Evolutionary conservation across 2,329 filamentous ascomycete species (phyloP).

Genomic region (Colletotrichum sp.): DNA sequence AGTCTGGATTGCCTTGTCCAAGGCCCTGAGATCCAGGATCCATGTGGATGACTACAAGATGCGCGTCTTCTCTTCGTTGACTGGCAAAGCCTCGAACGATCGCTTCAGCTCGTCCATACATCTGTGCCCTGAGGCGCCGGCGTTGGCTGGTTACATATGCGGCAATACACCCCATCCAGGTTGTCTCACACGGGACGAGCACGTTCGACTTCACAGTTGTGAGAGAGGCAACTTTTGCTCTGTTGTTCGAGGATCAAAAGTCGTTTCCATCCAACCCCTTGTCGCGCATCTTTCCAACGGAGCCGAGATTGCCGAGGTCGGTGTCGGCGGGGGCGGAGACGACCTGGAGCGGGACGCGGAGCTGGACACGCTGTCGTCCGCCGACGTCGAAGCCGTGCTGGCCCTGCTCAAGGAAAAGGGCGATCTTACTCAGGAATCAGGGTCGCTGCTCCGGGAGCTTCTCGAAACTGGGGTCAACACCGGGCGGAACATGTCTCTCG

Average conservation of each 20-base stretch:
- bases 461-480: slow-evolving; percentile 20
- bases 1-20: slow-evolving; percentile 83
- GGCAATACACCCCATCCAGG: slow-evolving; percentile 75
- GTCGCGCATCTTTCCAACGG: slow-evolving; percentile 68
- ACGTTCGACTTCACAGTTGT: slow-evolving; percentile 81
- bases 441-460: slow-evolving; percentile 11
- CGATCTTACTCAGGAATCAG: slow-evolving; percentile 24
- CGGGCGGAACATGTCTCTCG: slow-evolving; percentile 37
- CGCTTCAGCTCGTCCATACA: slow-evolving; percentile 45
- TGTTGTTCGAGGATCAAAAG: slow-evolving; percentile 48
- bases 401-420: slow-evolving; percentile 29
- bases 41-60: slow-evolving; percentile 86
- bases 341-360: slow-evolving; percentile 74
- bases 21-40: slow-evolving; percentile 71
- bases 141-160: slow-evolving; percentile 74
- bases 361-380: slow-evolving; percentile 62
- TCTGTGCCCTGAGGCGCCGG: slow-evolving; percentile 64
- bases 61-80: slow-evolving; percentile 71
- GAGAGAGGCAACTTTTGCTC: slow-evolving; percentile 73
- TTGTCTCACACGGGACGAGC: slow-evolving; percentile 70
- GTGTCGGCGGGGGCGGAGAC: slow-evolving; percentile 79
- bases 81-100: slow-evolving; percentile 44
- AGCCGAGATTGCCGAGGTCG: slow-evolving; percentile 71
- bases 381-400: slow-evolving; percentile 56
- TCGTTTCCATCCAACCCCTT: slow-evolving; percentile 81